phyloP scores from a whole-genome alignment of 805 yeast species.

The Kodamaea sagamina region DNA sequence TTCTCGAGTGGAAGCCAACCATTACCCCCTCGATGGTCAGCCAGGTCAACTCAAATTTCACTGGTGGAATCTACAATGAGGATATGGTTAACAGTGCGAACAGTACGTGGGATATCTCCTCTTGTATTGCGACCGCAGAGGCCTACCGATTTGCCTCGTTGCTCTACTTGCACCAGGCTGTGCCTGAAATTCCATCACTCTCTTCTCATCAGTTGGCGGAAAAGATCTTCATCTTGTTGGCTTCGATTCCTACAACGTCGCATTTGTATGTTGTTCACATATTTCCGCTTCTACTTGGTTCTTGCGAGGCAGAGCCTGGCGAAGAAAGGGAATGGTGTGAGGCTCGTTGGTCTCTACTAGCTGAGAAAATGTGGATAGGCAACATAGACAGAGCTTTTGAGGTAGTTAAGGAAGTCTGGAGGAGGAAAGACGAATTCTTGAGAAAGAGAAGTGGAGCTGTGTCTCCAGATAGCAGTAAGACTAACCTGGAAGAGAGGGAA shows the following conservation, averaged over 20 bases:
- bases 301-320: slow-evolving; percentile 61
- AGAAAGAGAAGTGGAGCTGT: slow-evolving; percentile 25
- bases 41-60: slow-evolving; percentile 32
- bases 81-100: slow-evolving; percentile 8
- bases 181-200: slow-evolving; percentile 63
- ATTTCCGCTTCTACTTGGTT: slow-evolving; percentile 63
- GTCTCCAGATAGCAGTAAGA: slow-evolving; percentile 5
- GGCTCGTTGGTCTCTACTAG: slow-evolving; percentile 55
- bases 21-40: slow-evolving; percentile 34
- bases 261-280: slow-evolving; percentile 60
- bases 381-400: slow-evolving; percentile 66
- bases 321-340: slow-evolving; percentile 66
- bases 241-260: slow-evolving; percentile 62
- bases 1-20: slow-evolving; percentile 60
- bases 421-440: slow-evolving; percentile 51
- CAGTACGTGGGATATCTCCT: slow-evolving; percentile 52
- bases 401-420: slow-evolving; percentile 73
- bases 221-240: slow-evolving; percentile 58
- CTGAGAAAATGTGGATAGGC: slow-evolving; percentile 62
- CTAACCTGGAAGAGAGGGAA: slow-evolving; percentile 9
- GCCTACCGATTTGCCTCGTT: slow-evolving; percentile 64
- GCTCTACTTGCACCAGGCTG: slow-evolving; percentile 65
- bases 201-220: slow-evolving; percentile 59
- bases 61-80: slow-evolving; percentile 18
- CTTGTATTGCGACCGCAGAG: slow-evolving; percentile 69